Conservation (phyloP, 345 rosid species). For the Rhizophora apiculata region DNA sequence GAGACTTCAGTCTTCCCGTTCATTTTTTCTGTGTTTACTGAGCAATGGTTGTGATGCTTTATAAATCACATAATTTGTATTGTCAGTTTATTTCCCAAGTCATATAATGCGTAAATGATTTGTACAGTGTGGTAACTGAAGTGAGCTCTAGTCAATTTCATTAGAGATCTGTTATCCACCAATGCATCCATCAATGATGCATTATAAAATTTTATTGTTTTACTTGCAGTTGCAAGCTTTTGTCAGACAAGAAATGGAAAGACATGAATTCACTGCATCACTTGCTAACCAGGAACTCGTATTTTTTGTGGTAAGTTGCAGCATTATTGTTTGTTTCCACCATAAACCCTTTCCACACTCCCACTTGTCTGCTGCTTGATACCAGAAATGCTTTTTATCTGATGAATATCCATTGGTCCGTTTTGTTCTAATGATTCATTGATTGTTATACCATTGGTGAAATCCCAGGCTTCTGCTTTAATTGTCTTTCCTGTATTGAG, state of each 20-base stretch:
- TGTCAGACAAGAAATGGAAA: slow-evolving; percentile 58
- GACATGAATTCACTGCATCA: slow-evolving; percentile 52
- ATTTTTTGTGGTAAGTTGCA: slow-evolving; percentile 62
- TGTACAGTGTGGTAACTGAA: background rate
- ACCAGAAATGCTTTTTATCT: too few species aligned
- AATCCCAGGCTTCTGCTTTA: slow-evolving; percentile 71
- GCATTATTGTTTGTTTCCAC: background rate
- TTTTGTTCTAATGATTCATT: background rate
- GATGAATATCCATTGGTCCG: background rate
- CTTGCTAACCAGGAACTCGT: slow-evolving; percentile 60
- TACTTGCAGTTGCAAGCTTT: slow-evolving; percentile 61
- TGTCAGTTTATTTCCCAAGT: background rate
- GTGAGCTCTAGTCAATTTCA: background rate
- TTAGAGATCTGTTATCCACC: background rate
- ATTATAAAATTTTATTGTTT: background rate
- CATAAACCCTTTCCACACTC: too few species aligned
- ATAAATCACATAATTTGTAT: background rate
- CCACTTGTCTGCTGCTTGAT: background rate
- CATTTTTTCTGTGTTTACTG: background rate
- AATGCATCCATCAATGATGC: background rate
- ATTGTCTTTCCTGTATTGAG: slow-evolving; percentile 62
- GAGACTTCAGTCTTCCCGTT: background rate
- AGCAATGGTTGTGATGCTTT: background rate
- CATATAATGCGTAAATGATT: background rate
- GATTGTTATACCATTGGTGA: slow-evolving; percentile 7